Evolutionary conservation across 2,329 filamentous ascomycete species (phyloP).

Genomic region (Fusarium penzigii): DNA sequence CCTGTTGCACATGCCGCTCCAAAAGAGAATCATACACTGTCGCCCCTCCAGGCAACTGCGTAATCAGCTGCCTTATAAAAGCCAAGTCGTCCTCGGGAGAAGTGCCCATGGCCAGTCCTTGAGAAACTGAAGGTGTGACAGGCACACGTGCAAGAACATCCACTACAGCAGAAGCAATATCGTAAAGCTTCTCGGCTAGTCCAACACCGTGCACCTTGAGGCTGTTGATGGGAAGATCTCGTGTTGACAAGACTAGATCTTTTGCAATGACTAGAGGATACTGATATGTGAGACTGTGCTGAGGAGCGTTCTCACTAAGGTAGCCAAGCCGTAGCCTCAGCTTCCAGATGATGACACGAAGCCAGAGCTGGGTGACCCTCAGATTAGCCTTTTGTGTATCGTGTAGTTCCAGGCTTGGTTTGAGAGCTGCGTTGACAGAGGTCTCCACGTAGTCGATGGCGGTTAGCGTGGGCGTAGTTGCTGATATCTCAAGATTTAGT

Average conservation of each 20-base stretch:
- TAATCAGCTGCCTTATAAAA: constrained; percentile 40
- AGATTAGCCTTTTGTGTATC: constrained; percentile 48
- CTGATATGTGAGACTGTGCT: constrained; percentile 41
- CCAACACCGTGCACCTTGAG: constrained; percentile 47
- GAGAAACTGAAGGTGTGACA: constrained; percentile 28
- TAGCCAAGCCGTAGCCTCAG: constrained; percentile 44
- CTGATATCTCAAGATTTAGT: constrained; percentile 39
- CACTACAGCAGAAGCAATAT: constrained; percentile 45
- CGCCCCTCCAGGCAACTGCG: constrained; percentile 39
- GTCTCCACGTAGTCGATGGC: constrained; percentile 39
- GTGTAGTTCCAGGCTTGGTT: constrained; percentile 34
- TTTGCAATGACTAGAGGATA: constrained; percentile 45
- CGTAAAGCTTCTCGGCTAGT: constrained; percentile 49
- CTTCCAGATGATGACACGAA: constrained; percentile 48
- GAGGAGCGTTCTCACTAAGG: constrained; percentile 35
- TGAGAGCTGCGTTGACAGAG: constrained; percentile 38
- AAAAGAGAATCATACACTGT: constrained; percentile 41
- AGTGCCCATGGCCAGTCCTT: constrained; percentile 24
- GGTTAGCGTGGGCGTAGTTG: constrained; percentile 32
- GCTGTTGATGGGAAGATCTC: constrained; percentile 39
- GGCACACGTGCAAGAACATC: constrained; percentile 47
- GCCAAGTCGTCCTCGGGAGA: constrained; percentile 39
- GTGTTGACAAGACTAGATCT: constrained; percentile 40
- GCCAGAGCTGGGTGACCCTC: constrained; percentile 46
- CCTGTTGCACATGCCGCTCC: constrained; percentile 42